A percentile compares a stretch with the other conserved stretches of the same genome.
These are phyloP conservation scores for Tylopilus sp. DNA, from an alignment of 768 basidiomycete genomes.

Conservation along the genomic window DNA sequence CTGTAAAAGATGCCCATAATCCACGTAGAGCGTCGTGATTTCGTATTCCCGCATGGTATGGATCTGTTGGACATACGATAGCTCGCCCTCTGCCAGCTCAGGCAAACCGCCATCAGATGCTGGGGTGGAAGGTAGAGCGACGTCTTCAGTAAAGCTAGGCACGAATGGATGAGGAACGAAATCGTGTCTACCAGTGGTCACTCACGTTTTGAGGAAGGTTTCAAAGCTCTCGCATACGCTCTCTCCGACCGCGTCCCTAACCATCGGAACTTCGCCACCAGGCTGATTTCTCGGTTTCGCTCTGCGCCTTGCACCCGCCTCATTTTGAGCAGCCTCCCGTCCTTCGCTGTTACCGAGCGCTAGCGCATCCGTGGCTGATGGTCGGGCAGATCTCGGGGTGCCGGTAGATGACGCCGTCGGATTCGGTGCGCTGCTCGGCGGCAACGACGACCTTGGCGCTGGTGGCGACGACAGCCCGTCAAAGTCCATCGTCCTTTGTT, in stretches of 20 bases:
- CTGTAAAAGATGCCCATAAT: conserved; percentile 86
- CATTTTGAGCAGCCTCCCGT: conserved; percentile 37
- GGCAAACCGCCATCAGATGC: conserved; percentile 66
- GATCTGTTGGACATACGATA: conserved; percentile 89
- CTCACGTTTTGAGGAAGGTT: conserved; percentile 87
- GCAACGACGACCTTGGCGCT: conserved; percentile 49
- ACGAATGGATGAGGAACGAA: not conserved
- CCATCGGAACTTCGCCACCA: conserved; percentile 74
- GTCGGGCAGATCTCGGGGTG: conserved; percentile 31
- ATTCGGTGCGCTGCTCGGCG: conserved; percentile 47
- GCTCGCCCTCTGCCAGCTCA: conserved; percentile 54
- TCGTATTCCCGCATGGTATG: conserved; percentile 94
- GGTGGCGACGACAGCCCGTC: conserved; percentile 59
- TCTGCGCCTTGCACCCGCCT: conserved; percentile 41
- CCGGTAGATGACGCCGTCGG: conserved; percentile 37
- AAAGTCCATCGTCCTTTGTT: conserved; percentile 45
- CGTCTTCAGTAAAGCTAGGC: conserved; percentile 76
- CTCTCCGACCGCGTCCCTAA: conserved; percentile 94
- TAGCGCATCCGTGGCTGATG: conserved; percentile 50
- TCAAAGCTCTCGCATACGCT: conserved; percentile 91
- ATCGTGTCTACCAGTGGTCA: conserved; percentile 9
- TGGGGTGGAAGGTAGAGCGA: conserved; percentile 77
- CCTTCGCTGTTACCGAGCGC: conserved; percentile 53
- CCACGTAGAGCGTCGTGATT: conserved; percentile 93
- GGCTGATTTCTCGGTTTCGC: conserved; percentile 41